These are phyloP conservation scores for Gossypium schwendimanii DNA, from an alignment of 441 rosid genomes.

Conservation along the genomic window DNA sequence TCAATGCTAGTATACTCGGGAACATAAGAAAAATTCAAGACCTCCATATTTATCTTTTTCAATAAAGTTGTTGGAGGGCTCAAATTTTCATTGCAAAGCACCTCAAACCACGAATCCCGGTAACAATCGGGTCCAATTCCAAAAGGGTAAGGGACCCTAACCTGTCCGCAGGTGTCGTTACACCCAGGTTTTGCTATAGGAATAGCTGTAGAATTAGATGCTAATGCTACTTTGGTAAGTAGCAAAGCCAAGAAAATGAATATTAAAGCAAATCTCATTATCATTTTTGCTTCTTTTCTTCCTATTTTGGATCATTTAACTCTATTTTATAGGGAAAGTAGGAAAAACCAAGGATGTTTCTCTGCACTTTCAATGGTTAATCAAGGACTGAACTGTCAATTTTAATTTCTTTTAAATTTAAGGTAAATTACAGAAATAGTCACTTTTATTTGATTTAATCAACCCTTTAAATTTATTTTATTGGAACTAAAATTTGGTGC, in stretches of 20 bases:
- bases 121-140: constrained; percentile 27
- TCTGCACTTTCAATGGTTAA: neutral
- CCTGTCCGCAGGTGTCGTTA: constrained; percentile 20
- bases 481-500: no score
- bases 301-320: neutral
- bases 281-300: neutral
- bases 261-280: neutral
- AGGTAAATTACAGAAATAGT: no score
- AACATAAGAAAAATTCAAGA: constrained; percentile 4
- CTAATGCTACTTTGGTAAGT: neutral
- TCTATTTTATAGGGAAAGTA: neutral
- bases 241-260: neutral
- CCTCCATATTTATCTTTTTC: constrained; percentile 6
- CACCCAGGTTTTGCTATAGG: neutral
- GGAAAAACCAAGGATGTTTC: neutral
- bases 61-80: constrained; percentile 13
- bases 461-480: no score
- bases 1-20: neutral
- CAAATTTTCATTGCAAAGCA: constrained; percentile 15
- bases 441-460: no score
- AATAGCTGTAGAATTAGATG: neutral
- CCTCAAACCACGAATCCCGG: constrained; percentile 16
- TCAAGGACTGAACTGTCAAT: no score
- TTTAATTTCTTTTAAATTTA: no score
- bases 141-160: constrained; percentile 26